phyloP scores from a whole-genome alignment of 2,329 filamentous ascomycete species.

The Coniella vitis region DNA sequence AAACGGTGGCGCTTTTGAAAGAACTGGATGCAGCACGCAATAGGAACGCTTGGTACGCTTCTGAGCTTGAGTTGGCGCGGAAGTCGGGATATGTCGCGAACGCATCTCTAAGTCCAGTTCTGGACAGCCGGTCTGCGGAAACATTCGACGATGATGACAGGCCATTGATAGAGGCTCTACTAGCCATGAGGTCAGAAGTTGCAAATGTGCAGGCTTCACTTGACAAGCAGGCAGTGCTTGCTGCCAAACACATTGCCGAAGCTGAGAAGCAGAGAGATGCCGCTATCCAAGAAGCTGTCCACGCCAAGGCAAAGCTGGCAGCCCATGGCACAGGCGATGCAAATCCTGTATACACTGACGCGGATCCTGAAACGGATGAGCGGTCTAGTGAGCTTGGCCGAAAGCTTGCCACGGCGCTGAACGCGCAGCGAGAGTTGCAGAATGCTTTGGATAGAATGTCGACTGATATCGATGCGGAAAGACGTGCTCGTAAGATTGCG shows the following conservation, averaged over 20 bases:
- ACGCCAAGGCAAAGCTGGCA: slow-evolving; percentile 87
- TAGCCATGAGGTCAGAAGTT: slow-evolving; percentile 86
- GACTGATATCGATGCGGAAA: slow-evolving; percentile 73
- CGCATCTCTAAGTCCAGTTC: slow-evolving; percentile 58
- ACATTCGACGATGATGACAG: slow-evolving; percentile 88
- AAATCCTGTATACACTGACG: slow-evolving; percentile 48
- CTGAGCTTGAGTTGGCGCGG: slow-evolving; percentile 83
- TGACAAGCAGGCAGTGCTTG: slow-evolving; percentile 77
- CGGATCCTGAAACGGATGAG: slow-evolving; percentile 54
- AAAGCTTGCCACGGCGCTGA: slow-evolving; percentile 76
- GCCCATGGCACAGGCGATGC: slow-evolving; percentile 63
- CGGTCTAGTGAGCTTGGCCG: slow-evolving; percentile 69
- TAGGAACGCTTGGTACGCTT: slow-evolving; percentile 94
- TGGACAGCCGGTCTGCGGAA: slow-evolving; percentile 72
- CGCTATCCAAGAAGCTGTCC: slow-evolving; percentile 90
- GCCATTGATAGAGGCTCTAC: slow-evolving; percentile 82
- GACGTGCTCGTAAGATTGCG: slow-evolving; percentile 70
- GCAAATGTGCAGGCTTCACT: slow-evolving; percentile 85
- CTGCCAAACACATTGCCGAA: slow-evolving; percentile 85
- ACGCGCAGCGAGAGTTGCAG: slow-evolving; percentile 73
- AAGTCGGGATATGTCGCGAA: slow-evolving; percentile 82
- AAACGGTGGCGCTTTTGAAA: slow-evolving; percentile 70
- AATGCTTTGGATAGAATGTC: slow-evolving; percentile 63
- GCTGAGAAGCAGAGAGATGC: slow-evolving; percentile 91
- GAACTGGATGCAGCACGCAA: slow-evolving; percentile 81